Base-by-base conservation (phyloP, 352 stramenopile species). In the Phytophthora nicotianae region DNA sequence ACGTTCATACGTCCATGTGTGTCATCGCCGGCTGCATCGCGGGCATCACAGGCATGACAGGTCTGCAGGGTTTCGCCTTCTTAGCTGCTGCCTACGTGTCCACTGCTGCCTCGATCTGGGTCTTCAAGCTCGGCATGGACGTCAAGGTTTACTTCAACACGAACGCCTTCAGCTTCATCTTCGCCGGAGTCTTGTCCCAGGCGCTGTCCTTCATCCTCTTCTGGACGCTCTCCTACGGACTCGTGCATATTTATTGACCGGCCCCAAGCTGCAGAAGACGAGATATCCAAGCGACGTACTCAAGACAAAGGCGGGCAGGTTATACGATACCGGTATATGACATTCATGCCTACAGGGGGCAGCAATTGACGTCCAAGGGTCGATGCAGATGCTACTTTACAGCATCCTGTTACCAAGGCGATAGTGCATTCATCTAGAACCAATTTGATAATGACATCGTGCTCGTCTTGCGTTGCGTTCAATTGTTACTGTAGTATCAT, bases 191-290 rank as follows among this genome's bases (percentile, higher is more conserved):
- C 46, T 81, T 90, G 49, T 82, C 78, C 13, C 86, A 96, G 55
- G 65, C 82, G 50, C 79, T 94, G 42, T 94, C 85, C 38, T 95
- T 93, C 68, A 90, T 96, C 60, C 81, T 96, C 62, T 96, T 96
- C 62, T 96, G 87, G 87, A 96, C 87, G 66, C 83, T 96, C 40
- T 77, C 78, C 43, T 96, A 96, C 70, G 87, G 83, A 46, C 72
- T 96, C 56, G 86, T 96, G 64, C 84, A 96, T 89, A 93, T 96
- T 88, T 96, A 96, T 90, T 96, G 68, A 79, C 62, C 66, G 52
- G 53, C 21, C 47, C 24, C 52, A 42, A 64, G 17, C 14, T 43
- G 4, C 17, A 40, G 24, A 57, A 11, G 35, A 23, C 42, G 32
- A 27, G 26, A 49, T 17, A 32, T 8, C 33, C 57, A 56, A 51